Evolutionary conservation across 73 alveolate species (phyloP).

Genomic region (Blepharisma stoltei): DNA sequence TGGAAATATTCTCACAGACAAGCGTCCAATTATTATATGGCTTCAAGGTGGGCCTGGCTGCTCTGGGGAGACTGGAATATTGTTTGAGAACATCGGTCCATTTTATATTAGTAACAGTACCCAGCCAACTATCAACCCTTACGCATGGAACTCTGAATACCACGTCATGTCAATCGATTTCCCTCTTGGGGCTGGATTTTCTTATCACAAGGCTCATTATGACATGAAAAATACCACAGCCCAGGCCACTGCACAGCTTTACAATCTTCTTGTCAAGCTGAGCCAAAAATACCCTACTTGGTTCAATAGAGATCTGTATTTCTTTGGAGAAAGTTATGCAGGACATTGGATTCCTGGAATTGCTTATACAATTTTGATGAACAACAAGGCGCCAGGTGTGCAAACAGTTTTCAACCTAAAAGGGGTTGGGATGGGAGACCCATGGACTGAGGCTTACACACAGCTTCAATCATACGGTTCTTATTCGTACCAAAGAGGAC

Average conservation of each 20-base stretch:
- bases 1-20: conserved; percentile 20
- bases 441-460: conserved; percentile 50
- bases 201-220: neutral
- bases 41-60: conserved; percentile 91
- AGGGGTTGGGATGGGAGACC: conserved; percentile 64
- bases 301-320: conserved; percentile 58
- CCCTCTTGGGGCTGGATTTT: conserved; percentile 63
- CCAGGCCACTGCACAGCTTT: neutral
- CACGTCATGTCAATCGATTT: conserved; percentile 49
- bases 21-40: conserved; percentile 71
- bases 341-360: conserved; percentile 80
- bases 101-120: conserved; percentile 12
- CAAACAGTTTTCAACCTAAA: conserved; percentile 37
- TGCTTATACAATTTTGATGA: conserved; percentile 42
- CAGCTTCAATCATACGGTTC: conserved; percentile 34
- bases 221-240: neutral
- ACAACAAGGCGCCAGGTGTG: conserved; percentile 5
- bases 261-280: conserved; percentile 47
- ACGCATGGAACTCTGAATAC: conserved; percentile 44
- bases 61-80: conserved; percentile 62
- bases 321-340: conserved; percentile 85
- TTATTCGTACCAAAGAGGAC: conserved; percentile 29
- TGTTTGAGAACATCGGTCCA: conserved; percentile 74
- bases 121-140: neutral
- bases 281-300: conserved; percentile 55